Evolutionary conservation across 139 green algal species (phyloP), one percentile per base, ranked within the genome.

Genomic region (Chlorella ohadii): DNA sequence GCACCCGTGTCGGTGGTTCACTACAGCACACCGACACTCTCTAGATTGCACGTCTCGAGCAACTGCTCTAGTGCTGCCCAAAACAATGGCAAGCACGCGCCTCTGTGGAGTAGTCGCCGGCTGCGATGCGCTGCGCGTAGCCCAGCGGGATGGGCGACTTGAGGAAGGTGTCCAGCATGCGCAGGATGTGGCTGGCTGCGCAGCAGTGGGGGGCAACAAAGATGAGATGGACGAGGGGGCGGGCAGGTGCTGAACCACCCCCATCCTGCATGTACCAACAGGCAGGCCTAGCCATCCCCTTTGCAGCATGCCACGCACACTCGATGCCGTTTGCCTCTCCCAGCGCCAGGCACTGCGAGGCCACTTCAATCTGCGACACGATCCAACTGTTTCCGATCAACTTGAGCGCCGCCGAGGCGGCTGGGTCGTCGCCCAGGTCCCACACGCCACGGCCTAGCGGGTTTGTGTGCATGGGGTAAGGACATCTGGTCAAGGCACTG

Each of bases 381-480:
- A 88, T 88, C 34, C 36, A 85, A 25, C 67, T 85, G 72, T 85
- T 88, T 31, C 84, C 79, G 0, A 59, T 56, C 22, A 88, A 64
- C 63, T 88, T 88, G 33, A 85, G 39, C 1, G 84, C 75, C 1
- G 44, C 38, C 2, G 64, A 70, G 13, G 61, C 23, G 34, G 44
- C 31, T 0, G 84, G 73, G 67, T 84, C 64, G 2, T 79, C 77
- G 0, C 84, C 84, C 23, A 88, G 55, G 64, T 88, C 64, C 51
- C 55, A 65, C 33, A 88, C 78, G 13, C 68, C 68, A 0, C 79
- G 79, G 9, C 66, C 79, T 78, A 66, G 47, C 57, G 22, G 39
- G 31, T 1, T n/a, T n/a, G n/a, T n/a, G n/a, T n/a, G n/a, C n/a
- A n/a, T n/a, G n/a, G n/a, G n/a, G n/a, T n/a, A n/a, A n/a, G n/a